phyloP scores from a whole-genome alignment of 2,329 filamentous ascomycete species.

The Aspergillus tubingensis region DNA sequence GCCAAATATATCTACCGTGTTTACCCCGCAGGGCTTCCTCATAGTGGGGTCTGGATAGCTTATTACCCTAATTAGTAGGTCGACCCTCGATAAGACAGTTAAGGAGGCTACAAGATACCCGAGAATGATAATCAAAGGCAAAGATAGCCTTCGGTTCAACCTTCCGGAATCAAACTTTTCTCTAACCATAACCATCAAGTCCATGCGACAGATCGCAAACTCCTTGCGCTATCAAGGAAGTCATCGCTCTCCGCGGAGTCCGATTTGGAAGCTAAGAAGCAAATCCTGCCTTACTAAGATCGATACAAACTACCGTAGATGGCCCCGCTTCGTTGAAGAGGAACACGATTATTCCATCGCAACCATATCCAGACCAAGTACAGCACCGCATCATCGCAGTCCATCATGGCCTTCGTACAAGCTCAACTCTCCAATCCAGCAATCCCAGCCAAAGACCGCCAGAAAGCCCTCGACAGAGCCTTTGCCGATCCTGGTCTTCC shows the following conservation, averaged over 20 bases:
- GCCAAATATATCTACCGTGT: neutral
- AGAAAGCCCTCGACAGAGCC: conserved; percentile 28
- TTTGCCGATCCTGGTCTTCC: conserved; percentile 31
- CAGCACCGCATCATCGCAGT: neutral
- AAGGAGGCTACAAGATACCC: neutral
- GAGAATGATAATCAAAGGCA: neutral
- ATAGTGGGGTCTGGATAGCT: neutral
- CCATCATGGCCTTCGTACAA: conserved; percentile 27
- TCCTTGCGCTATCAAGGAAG: neutral
- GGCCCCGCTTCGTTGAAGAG: neutral
- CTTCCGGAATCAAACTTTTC: neutral
- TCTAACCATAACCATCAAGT: neutral
- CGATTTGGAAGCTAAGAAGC: neutral
- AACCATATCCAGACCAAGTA: neutral
- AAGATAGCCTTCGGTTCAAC: neutral
- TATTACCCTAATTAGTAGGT: neutral
- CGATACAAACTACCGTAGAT: neutral
- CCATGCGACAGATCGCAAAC: neutral
- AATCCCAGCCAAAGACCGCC: conserved; percentile 21
- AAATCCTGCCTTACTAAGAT: neutral
- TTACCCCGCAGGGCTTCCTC: neutral
- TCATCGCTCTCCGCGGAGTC: neutral
- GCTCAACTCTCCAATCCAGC: conserved; percentile 20
- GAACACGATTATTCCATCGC: neutral
- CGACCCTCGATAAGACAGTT: neutral